phyloP scores from a whole-genome alignment of 2,329 filamentous ascomycete genomes.

The Elsinoe batatas region DNA sequence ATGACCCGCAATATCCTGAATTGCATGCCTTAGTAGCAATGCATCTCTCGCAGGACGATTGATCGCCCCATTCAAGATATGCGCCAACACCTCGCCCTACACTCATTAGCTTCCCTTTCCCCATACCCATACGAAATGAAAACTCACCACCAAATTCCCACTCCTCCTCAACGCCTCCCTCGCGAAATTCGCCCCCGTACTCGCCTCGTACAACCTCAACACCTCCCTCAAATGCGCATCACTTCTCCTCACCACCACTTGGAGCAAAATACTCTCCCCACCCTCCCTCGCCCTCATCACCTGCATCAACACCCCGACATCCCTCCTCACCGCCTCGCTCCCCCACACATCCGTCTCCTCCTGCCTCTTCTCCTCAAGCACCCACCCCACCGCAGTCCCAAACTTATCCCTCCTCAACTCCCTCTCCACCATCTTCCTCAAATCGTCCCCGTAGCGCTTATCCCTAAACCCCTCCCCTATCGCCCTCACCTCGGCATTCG shows the following conservation, averaged over 20 bases:
- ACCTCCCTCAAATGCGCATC: conserved; percentile 76
- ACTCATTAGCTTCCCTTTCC: background rate
- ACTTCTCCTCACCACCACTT: conserved; percentile 69
- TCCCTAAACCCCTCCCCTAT: conserved; percentile 88
- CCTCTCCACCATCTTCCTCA: conserved; percentile 77
- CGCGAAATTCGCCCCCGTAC: conserved; percentile 72
- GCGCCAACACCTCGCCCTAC: conserved; percentile 85
- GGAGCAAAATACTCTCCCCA: conserved; percentile 79
- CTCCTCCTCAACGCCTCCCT: conserved; percentile 80
- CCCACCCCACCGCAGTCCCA: conserved; percentile 73
- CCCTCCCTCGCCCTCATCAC: conserved; percentile 63
- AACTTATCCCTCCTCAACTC: conserved; percentile 96
- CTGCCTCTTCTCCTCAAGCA: conserved; percentile 73
- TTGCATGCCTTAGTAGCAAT: conserved; percentile 79
- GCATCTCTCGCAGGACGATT: conserved; percentile 91
- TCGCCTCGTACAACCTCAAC: conserved; percentile 62
- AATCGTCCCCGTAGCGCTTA: conserved; percentile 77
- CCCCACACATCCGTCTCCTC: conserved; percentile 59
- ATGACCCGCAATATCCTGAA: conserved; percentile 44
- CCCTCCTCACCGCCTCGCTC: conserved; percentile 49
- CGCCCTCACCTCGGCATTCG: conserved; percentile 72
- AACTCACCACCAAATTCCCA: conserved; percentile 79
- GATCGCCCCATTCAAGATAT: conserved; percentile 93
- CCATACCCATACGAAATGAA: background rate
- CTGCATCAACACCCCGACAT: conserved; percentile 62